Base-by-base conservation (phyloP, 2,329 filamentous ascomycete genomes). In the Monosporascus sp. region DNA sequence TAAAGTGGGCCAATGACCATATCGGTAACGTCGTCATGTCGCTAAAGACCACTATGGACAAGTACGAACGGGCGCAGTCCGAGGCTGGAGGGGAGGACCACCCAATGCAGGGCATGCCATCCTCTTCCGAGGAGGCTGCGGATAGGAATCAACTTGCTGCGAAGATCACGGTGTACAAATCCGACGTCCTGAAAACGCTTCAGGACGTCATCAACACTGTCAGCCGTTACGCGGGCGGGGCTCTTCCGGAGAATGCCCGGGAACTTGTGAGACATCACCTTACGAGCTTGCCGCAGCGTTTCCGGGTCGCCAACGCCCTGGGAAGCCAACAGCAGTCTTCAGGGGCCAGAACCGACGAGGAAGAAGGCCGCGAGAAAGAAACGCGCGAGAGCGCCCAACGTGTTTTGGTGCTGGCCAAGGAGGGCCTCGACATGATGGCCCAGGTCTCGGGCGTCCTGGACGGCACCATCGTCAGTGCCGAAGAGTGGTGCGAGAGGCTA, bases 351-450 rank as follows among this genome's bases (percentile, higher is more conserved):
- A 26, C 56, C 56, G 58, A 56, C 48, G 67, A 67, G 45, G 66
- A 68, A 51, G 65, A 68, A 53, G 68, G 72, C 45, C 68, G 64
- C 47, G 73, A 78, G 51, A 68, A 69, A 51, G 72, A 75, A 46
- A 70, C 75, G 14, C 71, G 73, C 2, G 79, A 85, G 26, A 78
- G 78, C 50, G 91, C 90, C 0, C 87, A 91, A 61, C 81, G 88
- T 41, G 91, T 95, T 52, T 74, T 97, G 14, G 84, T 94, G 1
- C 83, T 97, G 50, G 93, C 93, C 7, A 88, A 88, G 64, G 93
- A 97, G 68, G 91, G 92, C 0, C 77, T 97, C 15, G 91, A 97
- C 62, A 96, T 97, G 87, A 91, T 97, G 79, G 82, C 85, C 1
- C 91, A 97, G 68, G 91, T 99, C 49, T 94, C 86, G 41, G 85